A percentile compares a stretch with the other conserved stretches of the same genome.
Evolutionary conservation across 805 yeast genomes (phyloP).

Genomic region (Ogataea parapolymorpha): DNA sequence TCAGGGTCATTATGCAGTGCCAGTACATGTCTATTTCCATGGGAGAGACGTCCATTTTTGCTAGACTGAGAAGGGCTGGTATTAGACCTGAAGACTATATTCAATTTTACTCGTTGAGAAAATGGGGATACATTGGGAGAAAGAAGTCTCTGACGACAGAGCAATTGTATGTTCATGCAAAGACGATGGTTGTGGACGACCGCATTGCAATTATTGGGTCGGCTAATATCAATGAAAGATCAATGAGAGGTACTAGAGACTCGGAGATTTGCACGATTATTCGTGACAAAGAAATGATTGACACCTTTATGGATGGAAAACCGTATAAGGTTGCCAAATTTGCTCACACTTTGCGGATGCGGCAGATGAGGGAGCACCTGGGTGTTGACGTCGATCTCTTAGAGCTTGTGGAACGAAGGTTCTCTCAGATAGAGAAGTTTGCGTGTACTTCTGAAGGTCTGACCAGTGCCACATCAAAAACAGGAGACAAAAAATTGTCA

Average conservation of each 20-base stretch:
- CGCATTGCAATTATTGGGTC: constrained; percentile 92
- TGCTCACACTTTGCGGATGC: constrained; percentile 82
- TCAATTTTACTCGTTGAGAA: constrained; percentile 85
- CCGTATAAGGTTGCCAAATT: constrained; percentile 81
- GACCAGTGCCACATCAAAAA: constrained; percentile 40
- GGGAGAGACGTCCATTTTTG: constrained; percentile 85
- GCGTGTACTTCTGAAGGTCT: constrained; percentile 42
- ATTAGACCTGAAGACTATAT: constrained; percentile 89
- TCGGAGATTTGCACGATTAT: constrained; percentile 91
- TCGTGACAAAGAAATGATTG: constrained; percentile 73
- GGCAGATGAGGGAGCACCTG: constrained; percentile 94
- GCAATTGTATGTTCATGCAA: constrained; percentile 91
- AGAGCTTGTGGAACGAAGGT: constrained; percentile 76
- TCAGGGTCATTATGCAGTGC: constrained; percentile 93
- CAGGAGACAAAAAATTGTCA: constrained; percentile 40
- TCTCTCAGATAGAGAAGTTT: constrained; percentile 45
- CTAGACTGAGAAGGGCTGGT: constrained; percentile 71
- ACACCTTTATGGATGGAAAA: constrained; percentile 74
- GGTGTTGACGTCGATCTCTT: constrained; percentile 89
- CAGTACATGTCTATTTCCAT: constrained; percentile 91
- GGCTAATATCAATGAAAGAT: constrained; percentile 95
- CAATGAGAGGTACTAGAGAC: constrained; percentile 91
- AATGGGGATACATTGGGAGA: constrained; percentile 93
- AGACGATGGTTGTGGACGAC: constrained; percentile 88
- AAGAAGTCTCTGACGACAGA: constrained; percentile 74